Percentiles rank a stretch among this genome's conserved stretches.
These are phyloP conservation scores for Prosopis cineraria DNA, from an alignment of 306 rosid species.

Conservation along the genomic window DNA sequence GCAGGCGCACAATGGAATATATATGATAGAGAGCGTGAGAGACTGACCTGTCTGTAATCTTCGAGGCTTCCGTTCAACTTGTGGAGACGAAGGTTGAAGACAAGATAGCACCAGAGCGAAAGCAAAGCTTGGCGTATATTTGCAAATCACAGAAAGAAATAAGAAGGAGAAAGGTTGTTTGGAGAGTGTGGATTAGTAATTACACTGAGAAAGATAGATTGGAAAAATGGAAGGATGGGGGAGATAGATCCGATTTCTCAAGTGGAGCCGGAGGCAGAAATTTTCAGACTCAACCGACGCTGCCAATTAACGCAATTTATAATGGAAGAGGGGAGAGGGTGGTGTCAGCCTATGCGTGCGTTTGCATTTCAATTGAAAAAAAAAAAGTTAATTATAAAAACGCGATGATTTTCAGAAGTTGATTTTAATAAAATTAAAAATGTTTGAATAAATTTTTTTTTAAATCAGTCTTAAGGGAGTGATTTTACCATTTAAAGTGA, in stretches of 20 bases:
- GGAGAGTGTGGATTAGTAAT: neutral
- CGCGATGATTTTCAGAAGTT: too few relatives aligned
- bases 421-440: too few relatives aligned
- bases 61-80: neutral
- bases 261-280: neutral
- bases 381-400: too few relatives aligned
- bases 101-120: neutral
- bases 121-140: neutral
- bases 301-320: neutral
- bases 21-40: neutral
- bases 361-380: too few relatives aligned
- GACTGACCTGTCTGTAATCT: neutral
- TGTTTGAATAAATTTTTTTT: too few relatives aligned
- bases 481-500: too few relatives aligned
- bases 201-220: neutral
- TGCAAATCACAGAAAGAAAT: neutral
- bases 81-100: neutral
- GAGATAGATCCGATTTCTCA: constrained; percentile 21
- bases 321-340: neutral
- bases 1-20: neutral
- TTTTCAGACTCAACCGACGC: neutral
- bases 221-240: neutral
- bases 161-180: neutral
- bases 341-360: too few relatives aligned
- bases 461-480: too few relatives aligned